Conservation (phyloP, 805 yeast genomes). For the Kregervanrija pseudodelftensis region DNA sequence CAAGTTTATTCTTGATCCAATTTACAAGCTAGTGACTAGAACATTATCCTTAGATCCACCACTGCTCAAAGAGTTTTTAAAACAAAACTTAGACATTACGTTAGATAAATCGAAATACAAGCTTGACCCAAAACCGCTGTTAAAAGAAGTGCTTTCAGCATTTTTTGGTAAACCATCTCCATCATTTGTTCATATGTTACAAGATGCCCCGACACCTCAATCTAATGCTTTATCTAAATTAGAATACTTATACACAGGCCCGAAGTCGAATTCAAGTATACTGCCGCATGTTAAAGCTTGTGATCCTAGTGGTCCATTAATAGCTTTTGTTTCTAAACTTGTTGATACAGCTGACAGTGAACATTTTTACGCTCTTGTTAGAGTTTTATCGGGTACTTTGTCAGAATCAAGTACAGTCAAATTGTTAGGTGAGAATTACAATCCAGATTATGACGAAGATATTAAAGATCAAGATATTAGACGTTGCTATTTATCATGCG, state of each 20-base stretch:
- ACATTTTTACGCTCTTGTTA: conserved; percentile 48
- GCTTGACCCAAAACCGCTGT: conserved; percentile 52
- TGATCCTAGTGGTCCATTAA: conserved; percentile 34
- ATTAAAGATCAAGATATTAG: conserved; percentile 33
- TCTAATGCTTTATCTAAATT: conserved; percentile 24
- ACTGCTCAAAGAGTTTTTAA: conserved; percentile 37
- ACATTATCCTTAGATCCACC: conserved; percentile 46
- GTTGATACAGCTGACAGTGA: conserved; percentile 47
- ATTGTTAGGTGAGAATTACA: conserved; percentile 49
- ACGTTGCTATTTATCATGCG: conserved; percentile 51
- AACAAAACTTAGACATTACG: conserved; percentile 39
- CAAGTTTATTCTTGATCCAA: conserved; percentile 64
- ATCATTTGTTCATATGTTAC: conserved; percentile 49
- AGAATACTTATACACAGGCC: conserved; percentile 22
- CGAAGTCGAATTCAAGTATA: conserved; percentile 14
- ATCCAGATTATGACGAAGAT: conserved; percentile 48
- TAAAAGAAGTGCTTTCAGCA: conserved; percentile 44
- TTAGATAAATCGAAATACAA: conserved; percentile 33
- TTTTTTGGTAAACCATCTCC: conserved; percentile 44
- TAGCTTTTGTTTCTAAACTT: conserved; percentile 53
- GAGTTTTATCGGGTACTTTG: conserved; percentile 58
- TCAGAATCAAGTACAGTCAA: conserved; percentile 38
- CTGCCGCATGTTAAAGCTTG: conserved; percentile 22
- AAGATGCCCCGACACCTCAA: conserved; percentile 31
- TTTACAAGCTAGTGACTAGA: conserved; percentile 66